Base-by-base conservation (phyloP, 2,329 filamentous ascomycete species). In the Catunica adiposa region DNA sequence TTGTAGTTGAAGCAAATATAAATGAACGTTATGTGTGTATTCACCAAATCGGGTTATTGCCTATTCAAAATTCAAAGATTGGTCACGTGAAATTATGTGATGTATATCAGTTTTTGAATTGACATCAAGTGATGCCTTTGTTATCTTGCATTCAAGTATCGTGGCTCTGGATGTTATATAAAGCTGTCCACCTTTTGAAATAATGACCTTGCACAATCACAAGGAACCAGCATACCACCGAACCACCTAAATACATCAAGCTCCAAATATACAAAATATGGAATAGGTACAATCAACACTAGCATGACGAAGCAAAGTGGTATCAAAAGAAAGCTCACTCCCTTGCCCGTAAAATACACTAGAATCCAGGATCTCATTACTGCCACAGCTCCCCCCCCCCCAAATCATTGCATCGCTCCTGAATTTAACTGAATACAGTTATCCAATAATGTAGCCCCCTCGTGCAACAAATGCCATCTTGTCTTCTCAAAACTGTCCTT, bases 391-490 rank as follows among this genome's bases (percentile, higher is more conserved):
- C 17, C 17, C 38, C 1, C 22, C 11, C 5, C n/a, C n/a, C n/a
- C n/a, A n/a, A n/a, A n/a, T 23, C 53, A 53, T 17, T 22, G 42
- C 29, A 58, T 46, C 14, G 40, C 54, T 15, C 67, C 67, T 4
- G 66, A 64, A 59, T 76, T 76, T 20, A 76, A 66, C 59, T 79
- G 73, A 61, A 94, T 86, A 66, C 89, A 95, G 65, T 89, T 92
- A 56, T 76, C 81, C 64, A 97, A 68, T 59, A 95, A 70, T 22
- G 79, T 83, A 31, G 85, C 84, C 37, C 88, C 90, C 68, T 97
- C 92, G 57, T 92, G 83, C 60, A 97, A 72, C 55, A 97, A 70
- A 71, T 97, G 89, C 90, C 90, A 97, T 51, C 89, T 77, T 31
- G 89, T 89, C 63, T 83, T 82, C 61, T 77, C 74, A 66, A 97